Base-by-base conservation (phyloP, 1,284 basidiomycete species). In the Ceratobasidium papillatum region DNA sequence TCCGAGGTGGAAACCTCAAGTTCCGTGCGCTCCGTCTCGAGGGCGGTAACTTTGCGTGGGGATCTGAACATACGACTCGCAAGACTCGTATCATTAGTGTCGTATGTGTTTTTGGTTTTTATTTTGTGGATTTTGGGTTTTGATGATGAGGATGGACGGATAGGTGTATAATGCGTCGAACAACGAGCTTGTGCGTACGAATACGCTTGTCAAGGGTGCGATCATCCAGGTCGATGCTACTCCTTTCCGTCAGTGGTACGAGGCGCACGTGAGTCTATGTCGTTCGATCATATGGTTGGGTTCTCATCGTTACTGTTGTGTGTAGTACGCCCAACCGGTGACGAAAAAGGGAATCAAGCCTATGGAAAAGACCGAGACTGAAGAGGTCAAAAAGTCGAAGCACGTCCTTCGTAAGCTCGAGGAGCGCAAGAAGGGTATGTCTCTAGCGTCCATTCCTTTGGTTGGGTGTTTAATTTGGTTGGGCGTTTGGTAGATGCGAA, bases 191-290 rank as follows among this genome's bases (percentile, higher is more conserved):
- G 96, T 98, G 82, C 94, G 96, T 82, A 98, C 96, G 80, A 98
- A 98, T 88, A 98, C 96, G 76, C 91, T 98, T 76, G 96, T 98
- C 82, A 98, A 96, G 88, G 88, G 90, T 78, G 93, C 93, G 79
- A 93, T 98, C 85, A 94, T 98, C 84, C 95, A 98, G 84, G 84
- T 98, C 81, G 96, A 98, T 86, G 96, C 96, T 78, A 91, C 95
- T 62, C 96, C 96, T 78, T 98, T 98, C 94, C 90, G 95, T 80
- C 95, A 97, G 86, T 98, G 95, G 95, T 98, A 98, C 83, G 96
- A 98, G 86, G 86, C 94, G 54, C 95, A 98, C 86, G 94, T 95
- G 84, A 80, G 93, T 90, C 61, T 3, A 56, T 30, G 32, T 30
- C 43, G 11, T 63, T 49, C 41, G 47, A 65, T 64, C 22, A 41